Conservation (phyloP, 2,329 filamentous ascomycete genomes). For the Scolecobasidium constrictum region DNA sequence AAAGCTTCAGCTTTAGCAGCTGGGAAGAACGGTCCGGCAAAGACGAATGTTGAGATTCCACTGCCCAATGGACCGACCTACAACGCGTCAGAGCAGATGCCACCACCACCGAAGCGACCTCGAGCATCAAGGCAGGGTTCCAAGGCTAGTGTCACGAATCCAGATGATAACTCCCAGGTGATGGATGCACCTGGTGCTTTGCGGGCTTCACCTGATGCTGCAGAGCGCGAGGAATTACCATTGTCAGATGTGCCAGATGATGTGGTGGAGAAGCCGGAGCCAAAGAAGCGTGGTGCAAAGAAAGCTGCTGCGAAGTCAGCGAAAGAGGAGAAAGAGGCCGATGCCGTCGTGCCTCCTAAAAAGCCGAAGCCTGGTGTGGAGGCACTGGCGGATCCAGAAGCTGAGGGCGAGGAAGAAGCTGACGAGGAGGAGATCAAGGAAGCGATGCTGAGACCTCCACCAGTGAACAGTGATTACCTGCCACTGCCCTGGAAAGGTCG, state of each 20-base stretch:
- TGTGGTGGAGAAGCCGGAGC: conserved; percentile 12
- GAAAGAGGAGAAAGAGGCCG: not conserved
- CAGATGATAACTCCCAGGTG: conserved; percentile 4
- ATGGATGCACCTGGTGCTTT: conserved; percentile 6
- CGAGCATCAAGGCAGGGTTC: not conserved
- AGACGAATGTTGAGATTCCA: not conserved
- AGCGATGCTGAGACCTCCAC: conserved; percentile 53
- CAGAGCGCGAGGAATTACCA: conserved; percentile 4
- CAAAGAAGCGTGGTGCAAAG: conserved; percentile 16
- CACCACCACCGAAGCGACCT: not conserved
- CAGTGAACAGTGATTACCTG: conserved; percentile 72
- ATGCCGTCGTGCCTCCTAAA: not conserved
- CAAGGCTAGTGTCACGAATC: not conserved
- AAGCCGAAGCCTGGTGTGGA: not conserved
- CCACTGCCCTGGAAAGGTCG: conserved; percentile 86
- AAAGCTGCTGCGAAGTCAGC: conserved; percentile 14
- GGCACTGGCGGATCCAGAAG: conserved; percentile 4
- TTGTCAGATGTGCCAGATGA: conserved; percentile 19
- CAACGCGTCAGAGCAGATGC: too few relatives aligned
- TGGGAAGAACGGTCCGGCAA: not conserved
- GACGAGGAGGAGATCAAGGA: conserved; percentile 48
- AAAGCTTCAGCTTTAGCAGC: conserved; percentile 1
- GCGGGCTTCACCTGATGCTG: conserved; percentile 8
- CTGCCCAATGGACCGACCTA: not conserved
- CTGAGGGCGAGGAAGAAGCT: conserved; percentile 42